Percentiles rank a stretch among this genome's conserved stretches.
These are phyloP conservation scores for Dactylella cylindrospora DNA, from an alignment of 2,329 filamentous ascomycete species.

Conservation along the genomic window DNA sequence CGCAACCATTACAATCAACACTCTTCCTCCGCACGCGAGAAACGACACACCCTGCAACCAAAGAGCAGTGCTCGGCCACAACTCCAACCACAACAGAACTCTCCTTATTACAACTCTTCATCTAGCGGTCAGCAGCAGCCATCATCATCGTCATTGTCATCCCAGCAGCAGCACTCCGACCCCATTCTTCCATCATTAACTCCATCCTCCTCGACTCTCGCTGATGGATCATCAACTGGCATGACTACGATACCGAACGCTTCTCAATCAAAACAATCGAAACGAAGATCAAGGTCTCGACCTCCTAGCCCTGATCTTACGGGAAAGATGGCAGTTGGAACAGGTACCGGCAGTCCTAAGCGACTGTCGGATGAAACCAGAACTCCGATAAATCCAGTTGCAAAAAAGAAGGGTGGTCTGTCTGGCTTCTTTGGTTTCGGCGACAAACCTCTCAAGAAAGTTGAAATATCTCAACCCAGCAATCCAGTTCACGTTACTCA, in stretches of 20 bases:
- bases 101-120: conserved; percentile 21
- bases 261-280: conserved; percentile 20
- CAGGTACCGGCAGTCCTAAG: conserved; percentile 62
- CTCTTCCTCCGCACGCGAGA: conserved; percentile 20
- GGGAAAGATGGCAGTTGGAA: conserved; percentile 40
- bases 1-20: conserved; percentile 16
- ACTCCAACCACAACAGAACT: conserved; percentile 11
- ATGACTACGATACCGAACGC: conserved; percentile 29
- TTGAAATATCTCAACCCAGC: conserved; percentile 94
- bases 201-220: conserved; percentile 11
- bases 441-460: conserved; percentile 82
- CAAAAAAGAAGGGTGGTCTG: conserved; percentile 84
- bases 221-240: conserved; percentile 9
- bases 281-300: conserved; percentile 29
- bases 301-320: conserved; percentile 41
- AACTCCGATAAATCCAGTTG: conserved; percentile 60
- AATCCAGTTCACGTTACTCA: conserved; percentile 98
- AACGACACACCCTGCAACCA: conserved; percentile 36
- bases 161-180: conserved; percentile 24
- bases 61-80: conserved; percentile 31
- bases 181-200: conserved; percentile 25
- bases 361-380: conserved; percentile 77
- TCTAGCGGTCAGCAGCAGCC: too few relatives aligned
- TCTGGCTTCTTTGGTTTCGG: conserved; percentile 82
- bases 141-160: neutral